Conservation (phyloP, 257 asterid species). For the Solanum commersonii region DNA sequence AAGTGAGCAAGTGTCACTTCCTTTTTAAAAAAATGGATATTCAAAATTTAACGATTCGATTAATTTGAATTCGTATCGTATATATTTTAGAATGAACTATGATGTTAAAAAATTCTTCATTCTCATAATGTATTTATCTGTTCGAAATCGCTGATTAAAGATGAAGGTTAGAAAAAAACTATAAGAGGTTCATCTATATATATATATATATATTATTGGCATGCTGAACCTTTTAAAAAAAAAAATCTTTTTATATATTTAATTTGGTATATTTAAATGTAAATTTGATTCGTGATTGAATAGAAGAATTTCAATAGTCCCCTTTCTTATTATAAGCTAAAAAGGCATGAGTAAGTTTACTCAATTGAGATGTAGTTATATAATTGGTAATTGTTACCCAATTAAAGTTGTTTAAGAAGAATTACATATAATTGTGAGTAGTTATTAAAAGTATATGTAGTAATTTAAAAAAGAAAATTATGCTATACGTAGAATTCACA, state of each 20-base stretch:
- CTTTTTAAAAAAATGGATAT: accelerated
- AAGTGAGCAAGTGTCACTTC: background rate
- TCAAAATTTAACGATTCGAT: background rate
- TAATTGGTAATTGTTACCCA: background rate
- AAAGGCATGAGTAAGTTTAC: background rate
- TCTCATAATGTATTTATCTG: accelerated
- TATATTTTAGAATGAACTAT: too few species aligned
- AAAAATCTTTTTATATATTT: background rate
- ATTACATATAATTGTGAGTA: background rate
- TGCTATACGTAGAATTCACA: too few species aligned
- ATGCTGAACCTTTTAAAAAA: background rate
- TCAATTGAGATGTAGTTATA: background rate
- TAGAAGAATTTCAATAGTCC: too few species aligned
- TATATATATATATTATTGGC: too few species aligned
- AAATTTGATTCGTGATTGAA: accelerated
- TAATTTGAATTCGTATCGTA: accelerated
- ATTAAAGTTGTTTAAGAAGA: background rate
- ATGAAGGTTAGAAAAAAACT: background rate
- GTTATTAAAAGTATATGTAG: background rate
- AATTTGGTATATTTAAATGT: background rate
- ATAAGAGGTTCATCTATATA: too few species aligned
- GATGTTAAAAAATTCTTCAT: background rate
- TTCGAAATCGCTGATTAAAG: background rate
- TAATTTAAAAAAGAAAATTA: background rate
- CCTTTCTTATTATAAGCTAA: too few species aligned